Evolutionary conservation across 345 rosid species (phyloP).

Genomic region (Salix udensis): DNA sequence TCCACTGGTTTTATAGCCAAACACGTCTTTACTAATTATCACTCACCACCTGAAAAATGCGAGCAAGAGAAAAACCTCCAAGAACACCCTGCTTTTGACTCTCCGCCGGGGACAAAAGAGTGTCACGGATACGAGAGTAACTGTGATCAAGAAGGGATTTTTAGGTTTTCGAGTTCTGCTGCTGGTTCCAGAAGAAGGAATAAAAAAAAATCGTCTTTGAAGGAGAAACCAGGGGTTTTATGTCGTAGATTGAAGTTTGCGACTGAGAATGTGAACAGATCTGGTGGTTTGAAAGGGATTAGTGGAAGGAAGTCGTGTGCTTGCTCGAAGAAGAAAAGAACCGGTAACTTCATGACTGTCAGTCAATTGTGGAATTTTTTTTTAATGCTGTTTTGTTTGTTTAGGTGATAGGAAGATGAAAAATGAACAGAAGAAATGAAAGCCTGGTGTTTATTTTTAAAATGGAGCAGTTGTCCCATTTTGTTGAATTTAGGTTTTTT

Average conservation of each 20-base stretch:
- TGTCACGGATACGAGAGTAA: slow-evolving; percentile 26
- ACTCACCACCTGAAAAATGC: neutral
- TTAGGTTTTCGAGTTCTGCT: slow-evolving; percentile 68
- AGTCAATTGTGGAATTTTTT: slow-evolving; percentile 36
- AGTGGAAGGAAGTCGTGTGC: slow-evolving; percentile 35
- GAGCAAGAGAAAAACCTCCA: slow-evolving; percentile 5
- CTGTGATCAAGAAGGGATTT: slow-evolving; percentile 42
- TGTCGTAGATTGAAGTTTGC: slow-evolving; percentile 28
- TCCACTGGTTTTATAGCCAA: neutral
- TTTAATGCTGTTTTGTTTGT: slow-evolving; percentile 43
- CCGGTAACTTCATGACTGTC: slow-evolving; percentile 34
- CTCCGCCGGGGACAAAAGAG: slow-evolving; percentile 17
- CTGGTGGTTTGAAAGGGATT: slow-evolving; percentile 26
- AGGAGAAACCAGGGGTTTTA: slow-evolving; percentile 27
- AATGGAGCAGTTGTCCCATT: neutral
- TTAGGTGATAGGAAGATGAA: neutral
- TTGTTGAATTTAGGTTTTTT: neutral
- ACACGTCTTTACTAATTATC: neutral
- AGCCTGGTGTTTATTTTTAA: neutral
- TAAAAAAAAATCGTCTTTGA: neutral
- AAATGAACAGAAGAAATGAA: neutral
- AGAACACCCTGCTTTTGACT: slow-evolving; percentile 7
- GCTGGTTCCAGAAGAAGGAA: slow-evolving; percentile 39
- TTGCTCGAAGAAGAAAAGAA: slow-evolving; percentile 60
- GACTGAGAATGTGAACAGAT: slow-evolving; percentile 20